Evolutionary conservation across 2,329 filamentous ascomycete species (phyloP).

Genomic region (Albophoma yamanashiensis): DNA sequence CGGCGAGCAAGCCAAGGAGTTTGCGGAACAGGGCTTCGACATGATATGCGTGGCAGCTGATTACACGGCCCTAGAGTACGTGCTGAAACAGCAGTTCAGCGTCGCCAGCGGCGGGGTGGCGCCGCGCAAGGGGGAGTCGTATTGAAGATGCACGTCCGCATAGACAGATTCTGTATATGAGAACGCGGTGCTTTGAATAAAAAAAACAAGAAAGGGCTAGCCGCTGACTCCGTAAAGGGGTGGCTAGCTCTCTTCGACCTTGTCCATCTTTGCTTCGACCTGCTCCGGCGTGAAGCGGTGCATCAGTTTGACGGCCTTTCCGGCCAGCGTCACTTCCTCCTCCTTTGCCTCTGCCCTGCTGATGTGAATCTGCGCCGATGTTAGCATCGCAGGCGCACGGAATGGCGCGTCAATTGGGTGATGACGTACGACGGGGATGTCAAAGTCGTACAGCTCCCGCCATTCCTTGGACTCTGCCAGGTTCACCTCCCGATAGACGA

Average conservation of each 20-base stretch:
- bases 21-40: slow-evolving; percentile 46
- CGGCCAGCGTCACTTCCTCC: slow-evolving; percentile 42
- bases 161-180: background rate
- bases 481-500: slow-evolving; percentile 60
- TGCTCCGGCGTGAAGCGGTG: slow-evolving; percentile 61
- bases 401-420: background rate
- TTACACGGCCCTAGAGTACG: slow-evolving; percentile 35
- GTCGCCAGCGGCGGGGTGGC: slow-evolving; percentile 30
- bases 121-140: slow-evolving; percentile 27
- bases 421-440: slow-evolving; percentile 62
- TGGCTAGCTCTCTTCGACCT: slow-evolving; percentile 27
- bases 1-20: slow-evolving; percentile 43
- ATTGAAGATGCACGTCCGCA: slow-evolving; percentile 17
- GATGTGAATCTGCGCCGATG: slow-evolving; percentile 43
- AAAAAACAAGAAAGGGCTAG: too few species aligned
- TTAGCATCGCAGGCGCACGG: background rate
- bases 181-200: too few species aligned
- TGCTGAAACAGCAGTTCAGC: slow-evolving; percentile 33
- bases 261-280: slow-evolving; percentile 58
- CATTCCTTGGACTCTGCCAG: slow-evolving; percentile 56
- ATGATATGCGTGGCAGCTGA: slow-evolving; percentile 52
- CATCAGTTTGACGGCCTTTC: slow-evolving; percentile 62
- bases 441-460: slow-evolving; percentile 69
- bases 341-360: slow-evolving; percentile 42
- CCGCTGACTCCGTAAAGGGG: background rate